Base-by-base conservation (phyloP, 148 eudicot genomes). In the Agrostemma githago region DNA sequence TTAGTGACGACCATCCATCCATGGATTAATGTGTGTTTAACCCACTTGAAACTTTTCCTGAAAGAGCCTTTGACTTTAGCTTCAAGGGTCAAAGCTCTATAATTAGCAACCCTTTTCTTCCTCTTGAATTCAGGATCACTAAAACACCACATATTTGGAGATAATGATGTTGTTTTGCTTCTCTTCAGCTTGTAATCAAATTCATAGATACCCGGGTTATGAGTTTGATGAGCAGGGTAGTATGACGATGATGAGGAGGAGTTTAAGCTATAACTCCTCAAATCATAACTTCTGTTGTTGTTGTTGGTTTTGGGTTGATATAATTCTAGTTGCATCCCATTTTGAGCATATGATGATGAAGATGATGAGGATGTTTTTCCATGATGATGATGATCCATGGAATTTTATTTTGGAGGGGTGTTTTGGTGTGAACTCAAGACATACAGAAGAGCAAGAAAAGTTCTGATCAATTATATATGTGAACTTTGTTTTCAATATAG, bases 61-160 rank as follows among this genome's bases (percentile, higher is more conserved):
- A 89, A 76, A 34, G 97, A 88, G 20, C 97, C 92, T 77, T 92
- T 92, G 72, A 92, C 88, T 80, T 92, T 89, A 8, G 88, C 90
- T 85, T 92, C 92, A 76, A 89, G 79, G 43, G 90, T 75, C 41
- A 86, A 83, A 39, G 78, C 89, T 82, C 89, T 92, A 60, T 92
- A 92, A 77, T 85, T 83, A 56, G 90, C 94, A 76, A 92, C 90
- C 82, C 97, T 92, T 60, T 77, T 92, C 85, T 89, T 89, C 85
- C 97, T 88, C 83, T 89, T 88, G 38, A 84, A 80, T 79, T 92
- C 97, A 0, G 97, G 89, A 76, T 92, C 97, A 71, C 68, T 86
- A 38, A 88, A 80, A 6, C 83, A 75, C 92, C 88, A 86, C 6
- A 83, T 74, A 56, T 80, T 64, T 7, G 48, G 20, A 5, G 70